Conservation (phyloP, 345 rosid genomes). For the Bretschneidera sinensis region DNA sequence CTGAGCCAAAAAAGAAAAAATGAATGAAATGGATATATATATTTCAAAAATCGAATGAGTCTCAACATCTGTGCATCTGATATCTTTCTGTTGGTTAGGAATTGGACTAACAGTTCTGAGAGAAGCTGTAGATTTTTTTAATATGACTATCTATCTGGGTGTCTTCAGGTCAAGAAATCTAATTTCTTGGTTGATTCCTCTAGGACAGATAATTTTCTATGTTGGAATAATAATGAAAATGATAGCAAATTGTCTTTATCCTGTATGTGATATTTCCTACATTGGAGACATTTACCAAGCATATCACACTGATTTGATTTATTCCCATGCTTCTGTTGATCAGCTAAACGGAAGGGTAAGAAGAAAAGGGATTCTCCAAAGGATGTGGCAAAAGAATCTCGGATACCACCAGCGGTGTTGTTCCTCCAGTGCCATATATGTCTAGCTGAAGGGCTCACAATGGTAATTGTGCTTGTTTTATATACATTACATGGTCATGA, state of each 20-base stretch:
- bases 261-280: background rate
- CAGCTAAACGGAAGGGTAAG: constrained; percentile 83
- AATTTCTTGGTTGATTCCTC: background rate
- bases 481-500: no score
- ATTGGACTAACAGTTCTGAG: background rate
- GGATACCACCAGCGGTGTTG: constrained; percentile 60
- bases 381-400: constrained; percentile 54
- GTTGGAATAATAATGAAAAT: background rate
- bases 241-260: background rate
- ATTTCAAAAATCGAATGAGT: background rate
- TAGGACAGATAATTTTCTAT: no score
- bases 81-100: background rate
- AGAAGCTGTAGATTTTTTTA: no score
- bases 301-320: background rate
- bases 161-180: background rate
- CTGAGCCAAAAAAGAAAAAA: background rate
- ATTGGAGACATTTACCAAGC: background rate
- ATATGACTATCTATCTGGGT: background rate
- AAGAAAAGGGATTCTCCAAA: constrained; percentile 65
- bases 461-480: constrained; percentile 40
- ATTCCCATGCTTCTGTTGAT: constrained; percentile 7
- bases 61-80: background rate
- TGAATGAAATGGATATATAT: background rate
- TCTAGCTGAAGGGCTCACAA: constrained; percentile 87
- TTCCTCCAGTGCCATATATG: constrained; percentile 80